A percentile compares a stretch with the other conserved stretches of the same genome.
These are phyloP conservation scores for Termitomyces bulborhizus DNA, from an alignment of 768 basidiomycete species.

Conservation along the genomic window DNA sequence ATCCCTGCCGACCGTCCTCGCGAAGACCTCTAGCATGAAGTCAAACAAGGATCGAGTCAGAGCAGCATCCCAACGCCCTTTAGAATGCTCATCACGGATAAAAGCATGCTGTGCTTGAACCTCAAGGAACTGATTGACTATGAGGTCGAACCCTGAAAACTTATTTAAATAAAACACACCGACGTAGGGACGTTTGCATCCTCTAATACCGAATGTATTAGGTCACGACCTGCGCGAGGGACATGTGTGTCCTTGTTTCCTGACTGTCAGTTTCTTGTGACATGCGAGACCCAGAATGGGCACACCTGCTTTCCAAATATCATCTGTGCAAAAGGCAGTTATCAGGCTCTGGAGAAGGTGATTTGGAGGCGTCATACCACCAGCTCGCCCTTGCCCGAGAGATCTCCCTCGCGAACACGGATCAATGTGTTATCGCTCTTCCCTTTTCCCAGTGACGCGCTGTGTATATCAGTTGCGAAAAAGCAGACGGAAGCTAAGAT, in stretches of 20 bases:
- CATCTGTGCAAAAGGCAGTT: conserved; percentile 43
- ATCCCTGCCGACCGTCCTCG: conserved; percentile 80
- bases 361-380: conserved; percentile 44
- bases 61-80: conserved; percentile 95
- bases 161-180: conserved; percentile 36
- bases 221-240: conserved; percentile 76
- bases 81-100: conserved; percentile 86
- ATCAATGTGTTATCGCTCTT: conserved; percentile 77
- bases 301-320: conserved; percentile 91
- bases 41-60: conserved; percentile 72
- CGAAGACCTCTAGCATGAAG: conserved; percentile 93
- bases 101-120: conserved; percentile 98
- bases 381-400: conserved; percentile 76
- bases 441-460: conserved; percentile 79
- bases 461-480: conserved; percentile 93
- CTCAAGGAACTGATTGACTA: conserved; percentile 67
- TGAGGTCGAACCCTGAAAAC: neutral
- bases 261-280: neutral
- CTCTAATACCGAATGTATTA: conserved; percentile 79
- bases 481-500: conserved; percentile 85
- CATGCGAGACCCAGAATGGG: neutral
- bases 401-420: conserved; percentile 67
- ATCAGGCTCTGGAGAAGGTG: neutral
- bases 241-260: conserved; percentile 83
- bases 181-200: conserved; percentile 68